Conservation (phyloP, 768 basidiomycete genomes). For the Holtermanniella nyarrowii region DNA sequence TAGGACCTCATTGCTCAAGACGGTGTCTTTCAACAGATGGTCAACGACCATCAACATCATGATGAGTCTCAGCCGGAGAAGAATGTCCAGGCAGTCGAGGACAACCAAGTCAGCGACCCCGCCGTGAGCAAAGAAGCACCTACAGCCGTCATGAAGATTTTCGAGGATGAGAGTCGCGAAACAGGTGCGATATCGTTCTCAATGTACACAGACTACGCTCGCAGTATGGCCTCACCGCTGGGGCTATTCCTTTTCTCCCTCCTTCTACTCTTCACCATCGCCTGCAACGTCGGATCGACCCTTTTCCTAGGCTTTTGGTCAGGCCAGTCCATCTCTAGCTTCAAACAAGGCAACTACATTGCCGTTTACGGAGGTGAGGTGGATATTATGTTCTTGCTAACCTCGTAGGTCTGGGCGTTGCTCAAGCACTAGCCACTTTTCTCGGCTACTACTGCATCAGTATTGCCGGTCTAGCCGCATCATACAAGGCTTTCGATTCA, state of each 20-base stretch:
- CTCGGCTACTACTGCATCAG: constrained; percentile 12
- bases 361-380: constrained; percentile 44
- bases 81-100: no score
- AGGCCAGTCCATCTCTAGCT: constrained; percentile 48
- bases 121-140: no score
- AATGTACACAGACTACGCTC: constrained; percentile 48
- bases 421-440: constrained; percentile 13
- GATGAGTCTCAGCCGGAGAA: background rate
- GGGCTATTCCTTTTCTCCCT: constrained; percentile 46
- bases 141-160: constrained; percentile 27
- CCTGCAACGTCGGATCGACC: constrained; percentile 52
- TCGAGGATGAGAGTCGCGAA: constrained; percentile 53
- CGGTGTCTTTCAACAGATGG: background rate
- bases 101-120: no score
- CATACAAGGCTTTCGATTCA: constrained; percentile 48
- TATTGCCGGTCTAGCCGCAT: constrained; percentile 41
- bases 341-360: constrained; percentile 60
- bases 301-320: constrained; percentile 70
- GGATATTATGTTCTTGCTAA: no score
- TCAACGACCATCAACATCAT: background rate
- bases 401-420: constrained; percentile 19
- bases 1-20: constrained; percentile 29
- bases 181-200: constrained; percentile 49
- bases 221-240: constrained; percentile 46
- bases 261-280: constrained; percentile 48